Base-by-base conservation (phyloP, 139 green algal species). In the Volvox reticuliferus region DNA sequence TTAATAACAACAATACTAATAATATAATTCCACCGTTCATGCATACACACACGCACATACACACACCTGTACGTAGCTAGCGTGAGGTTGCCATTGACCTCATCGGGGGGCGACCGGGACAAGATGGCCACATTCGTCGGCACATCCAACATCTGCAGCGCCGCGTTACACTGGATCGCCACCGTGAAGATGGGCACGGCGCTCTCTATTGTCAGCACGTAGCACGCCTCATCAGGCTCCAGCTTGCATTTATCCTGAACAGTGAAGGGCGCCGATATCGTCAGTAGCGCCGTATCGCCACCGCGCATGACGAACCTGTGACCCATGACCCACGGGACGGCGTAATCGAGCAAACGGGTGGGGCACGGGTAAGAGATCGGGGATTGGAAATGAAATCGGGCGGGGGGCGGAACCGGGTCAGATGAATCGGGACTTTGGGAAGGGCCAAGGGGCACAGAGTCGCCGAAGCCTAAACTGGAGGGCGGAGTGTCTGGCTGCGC, bases 41-140 rank as follows among this genome's bases (percentile, higher is more conserved):
- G 9, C 5, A 14, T 55, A 55, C 44, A 55, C 44, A 55, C 44
- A 9, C 73, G 21, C 37, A 69, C 44, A 55, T 55, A 55, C 9
- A 9, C 85, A 19, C 76, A 95, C 93, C 95, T 94, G 94, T 97
- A 98, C 1, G 96, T 97, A 30, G 95, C 96, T 0, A 97, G 91
- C 35, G 94, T 95, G n/a, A 93, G 79, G 89, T 93, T 96, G 76
- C 93, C 94, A 33, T 90, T 92, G 44, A 78, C 50, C 14, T 86
- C 62, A 35, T 97, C 93, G 19, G 92, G 67, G 1, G 94, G 91
- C 17, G 90, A 94, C 24, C 88, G 44, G 79, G 90, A 95, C 20
- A 96, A 69, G 67, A 98, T 96, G 62, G 96, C 96, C 21, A 95
- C 94, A 82, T 96, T 96, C 67, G 90, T 92, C 30, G 94, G 92